phyloP scores from a whole-genome alignment of 805 yeast species.

The Wickerhamiella qilinensis region DNA sequence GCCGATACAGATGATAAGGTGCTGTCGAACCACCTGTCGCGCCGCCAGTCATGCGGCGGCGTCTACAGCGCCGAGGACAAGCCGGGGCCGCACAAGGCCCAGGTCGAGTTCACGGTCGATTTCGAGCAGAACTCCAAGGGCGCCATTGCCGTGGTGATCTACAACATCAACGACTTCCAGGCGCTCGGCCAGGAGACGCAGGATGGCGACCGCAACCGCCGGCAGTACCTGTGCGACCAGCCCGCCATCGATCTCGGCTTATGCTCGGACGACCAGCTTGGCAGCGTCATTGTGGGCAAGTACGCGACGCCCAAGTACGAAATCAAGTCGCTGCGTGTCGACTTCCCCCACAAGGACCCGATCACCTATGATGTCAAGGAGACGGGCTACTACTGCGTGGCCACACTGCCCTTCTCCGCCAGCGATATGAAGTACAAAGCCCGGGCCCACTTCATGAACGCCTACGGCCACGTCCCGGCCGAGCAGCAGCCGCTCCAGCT shows the following conservation, averaged over 20 bases:
- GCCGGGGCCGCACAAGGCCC: constrained; percentile 39
- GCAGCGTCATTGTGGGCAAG: constrained; percentile 43
- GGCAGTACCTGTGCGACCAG: constrained; percentile 61
- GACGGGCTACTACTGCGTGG: constrained; percentile 89
- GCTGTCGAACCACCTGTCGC: constrained; percentile 27
- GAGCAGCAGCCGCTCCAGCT: constrained; percentile 84
- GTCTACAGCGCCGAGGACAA: constrained; percentile 77
- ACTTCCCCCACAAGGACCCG: constrained; percentile 41
- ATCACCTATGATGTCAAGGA: constrained; percentile 45
- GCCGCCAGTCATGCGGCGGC: constrained; percentile 70
- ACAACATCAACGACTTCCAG: constrained; percentile 66
- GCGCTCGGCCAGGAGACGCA: constrained; percentile 43
- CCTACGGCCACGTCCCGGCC: constrained; percentile 81
- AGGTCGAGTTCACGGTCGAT: constrained; percentile 10
- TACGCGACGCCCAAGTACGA: constrained; percentile 32
- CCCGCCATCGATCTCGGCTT: constrained; percentile 36
- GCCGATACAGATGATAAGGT: background rate
- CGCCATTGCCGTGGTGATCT: constrained; percentile 51
- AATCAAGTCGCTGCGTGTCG: constrained; percentile 40
- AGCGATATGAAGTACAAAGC: constrained; percentile 36
- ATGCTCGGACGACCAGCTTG: constrained; percentile 40
- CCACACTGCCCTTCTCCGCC: constrained; percentile 37
- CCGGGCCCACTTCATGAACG: constrained; percentile 70
- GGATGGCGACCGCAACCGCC: constrained; percentile 21
- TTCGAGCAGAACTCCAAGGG: constrained; percentile 3